Evolutionary conservation across 2,329 filamentous ascomycete genomes (phyloP).

Genomic region (Aspergillus sp.): DNA sequence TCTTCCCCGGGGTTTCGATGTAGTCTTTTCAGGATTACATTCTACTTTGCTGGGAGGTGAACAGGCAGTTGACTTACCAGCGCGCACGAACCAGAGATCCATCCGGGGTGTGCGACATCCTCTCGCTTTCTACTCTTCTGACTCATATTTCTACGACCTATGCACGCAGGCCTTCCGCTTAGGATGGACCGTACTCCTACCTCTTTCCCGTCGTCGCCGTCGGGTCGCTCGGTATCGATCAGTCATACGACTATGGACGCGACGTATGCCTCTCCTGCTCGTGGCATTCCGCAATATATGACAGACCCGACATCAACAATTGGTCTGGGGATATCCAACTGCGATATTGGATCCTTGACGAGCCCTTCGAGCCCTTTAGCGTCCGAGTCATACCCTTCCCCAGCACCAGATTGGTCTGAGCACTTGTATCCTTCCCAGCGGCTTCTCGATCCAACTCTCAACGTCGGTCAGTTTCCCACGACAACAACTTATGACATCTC

Average conservation of each 20-base stretch:
- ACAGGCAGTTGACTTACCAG: not conserved
- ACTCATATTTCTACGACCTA: too few species aligned
- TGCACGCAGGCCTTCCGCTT: too few species aligned
- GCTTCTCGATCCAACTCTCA: conserved; percentile 21
- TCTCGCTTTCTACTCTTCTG: too few species aligned
- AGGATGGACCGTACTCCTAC: conserved; percentile 23
- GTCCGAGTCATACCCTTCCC: conserved; percentile 18
- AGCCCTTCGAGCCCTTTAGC: conserved; percentile 20
- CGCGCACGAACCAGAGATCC: not conserved
- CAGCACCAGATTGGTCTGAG: conserved; percentile 21
- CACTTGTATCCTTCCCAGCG: conserved; percentile 18
- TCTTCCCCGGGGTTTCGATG: conserved; percentile 3
- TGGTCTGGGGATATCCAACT: conserved; percentile 33
- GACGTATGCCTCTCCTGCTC: conserved; percentile 23
- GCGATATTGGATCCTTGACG: conserved; percentile 20
- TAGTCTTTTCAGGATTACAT: not conserved
- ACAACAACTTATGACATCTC: conserved; percentile 21
- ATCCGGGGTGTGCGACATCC: not conserved
- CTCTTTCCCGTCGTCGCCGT: conserved; percentile 19
- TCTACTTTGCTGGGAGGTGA: not conserved
- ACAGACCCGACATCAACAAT: conserved; percentile 14
- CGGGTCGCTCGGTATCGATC: conserved; percentile 10
- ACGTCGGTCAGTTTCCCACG: conserved; percentile 18
- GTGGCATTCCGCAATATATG: conserved; percentile 14
- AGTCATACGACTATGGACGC: conserved; percentile 16